Evolutionary conservation across 2,329 filamentous ascomycete species (phyloP).

Genomic region (Rhynchosporium secalis): DNA sequence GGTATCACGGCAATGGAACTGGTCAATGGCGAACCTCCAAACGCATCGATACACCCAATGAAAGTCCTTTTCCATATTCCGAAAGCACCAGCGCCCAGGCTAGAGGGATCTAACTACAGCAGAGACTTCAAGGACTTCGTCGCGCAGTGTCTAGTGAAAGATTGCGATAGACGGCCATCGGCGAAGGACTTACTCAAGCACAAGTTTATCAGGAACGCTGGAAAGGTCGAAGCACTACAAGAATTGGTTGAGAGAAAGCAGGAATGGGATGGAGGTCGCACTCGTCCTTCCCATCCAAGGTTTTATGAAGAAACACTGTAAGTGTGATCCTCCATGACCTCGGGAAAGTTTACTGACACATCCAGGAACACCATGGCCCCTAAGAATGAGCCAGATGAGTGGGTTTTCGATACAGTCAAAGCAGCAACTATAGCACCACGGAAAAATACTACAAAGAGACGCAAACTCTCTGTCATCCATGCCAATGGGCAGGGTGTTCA

Average conservation of each 20-base stretch:
- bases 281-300: slow-evolving; percentile 68
- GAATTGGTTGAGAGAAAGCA: slow-evolving; percentile 83
- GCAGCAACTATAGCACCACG: slow-evolving; percentile 59
- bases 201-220: slow-evolving; percentile 82
- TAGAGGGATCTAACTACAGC: slow-evolving; percentile 80
- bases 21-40: slow-evolving; percentile 83
- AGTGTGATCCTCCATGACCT: slow-evolving; percentile 29
- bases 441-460: slow-evolving; percentile 53
- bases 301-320: slow-evolving; percentile 93
- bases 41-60: slow-evolving; percentile 86
- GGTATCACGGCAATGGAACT: slow-evolving; percentile 92
- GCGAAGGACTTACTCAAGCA: slow-evolving; percentile 87
- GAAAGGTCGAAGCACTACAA: slow-evolving; percentile 83
- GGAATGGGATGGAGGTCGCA: slow-evolving; percentile 75
- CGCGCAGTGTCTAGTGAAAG: slow-evolving; percentile 85
- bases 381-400: slow-evolving; percentile 74
- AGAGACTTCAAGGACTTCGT: slow-evolving; percentile 94
- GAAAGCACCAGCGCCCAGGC: slow-evolving; percentile 78
- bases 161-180: slow-evolving; percentile 78
- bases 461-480: slow-evolving; percentile 58
- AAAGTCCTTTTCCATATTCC: slow-evolving; percentile 91
- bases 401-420: slow-evolving; percentile 95
- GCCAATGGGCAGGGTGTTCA: slow-evolving; percentile 41
- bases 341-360: slow-evolving; percentile 25
- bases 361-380: slow-evolving; percentile 64